Conservation (phyloP, 257 asterid species). For the Dorcoceras hygrometricum region DNA sequence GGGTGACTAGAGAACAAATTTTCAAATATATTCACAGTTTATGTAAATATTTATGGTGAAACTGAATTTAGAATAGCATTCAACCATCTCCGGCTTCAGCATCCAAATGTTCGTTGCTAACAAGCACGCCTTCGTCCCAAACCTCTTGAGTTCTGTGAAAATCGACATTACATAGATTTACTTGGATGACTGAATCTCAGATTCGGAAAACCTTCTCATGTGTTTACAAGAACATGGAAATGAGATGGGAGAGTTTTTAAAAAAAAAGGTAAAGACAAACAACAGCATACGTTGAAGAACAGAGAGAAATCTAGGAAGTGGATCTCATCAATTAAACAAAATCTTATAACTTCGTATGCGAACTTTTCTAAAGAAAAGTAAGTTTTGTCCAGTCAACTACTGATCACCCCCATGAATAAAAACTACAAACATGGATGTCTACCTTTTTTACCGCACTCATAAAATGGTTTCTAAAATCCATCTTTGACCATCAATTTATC, state of each 20-base stretch:
- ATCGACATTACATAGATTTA: background rate
- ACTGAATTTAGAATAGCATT: background rate
- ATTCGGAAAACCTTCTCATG: background rate
- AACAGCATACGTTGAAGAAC: no score
- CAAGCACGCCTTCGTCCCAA: slow-evolving; percentile 88
- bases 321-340: no score
- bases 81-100: slow-evolving; percentile 37
- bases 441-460: no score
- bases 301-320: no score
- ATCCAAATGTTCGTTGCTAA: slow-evolving; percentile 56
- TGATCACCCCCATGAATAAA: no score
- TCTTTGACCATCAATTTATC: slow-evolving; percentile 8
- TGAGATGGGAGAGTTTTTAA: background rate
- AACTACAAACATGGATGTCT: no score
- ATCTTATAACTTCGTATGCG: no score
- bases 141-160: slow-evolving; percentile 53
- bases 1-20: background rate
- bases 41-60: background rate
- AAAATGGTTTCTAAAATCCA: background rate
- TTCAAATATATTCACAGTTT: background rate
- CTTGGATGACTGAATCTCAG: background rate
- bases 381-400: no score
- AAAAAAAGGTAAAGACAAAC: no score
- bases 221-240: slow-evolving; percentile 10
- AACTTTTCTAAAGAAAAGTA: no score